phyloP scores from a whole-genome alignment of 257 asterid species.

The Thymus mandschuricus region DNA sequence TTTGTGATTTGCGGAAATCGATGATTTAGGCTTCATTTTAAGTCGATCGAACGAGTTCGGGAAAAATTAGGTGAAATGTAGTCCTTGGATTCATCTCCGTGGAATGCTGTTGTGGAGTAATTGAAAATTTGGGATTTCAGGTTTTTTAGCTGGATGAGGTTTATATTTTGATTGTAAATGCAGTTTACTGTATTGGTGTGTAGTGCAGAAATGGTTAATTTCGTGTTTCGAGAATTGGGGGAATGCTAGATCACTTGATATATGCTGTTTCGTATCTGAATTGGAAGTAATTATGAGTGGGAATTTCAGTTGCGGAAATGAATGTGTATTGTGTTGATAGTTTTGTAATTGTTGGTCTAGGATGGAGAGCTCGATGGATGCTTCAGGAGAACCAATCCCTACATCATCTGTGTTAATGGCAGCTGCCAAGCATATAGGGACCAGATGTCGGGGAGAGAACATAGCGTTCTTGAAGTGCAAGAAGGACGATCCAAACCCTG shows the following conservation, averaged over 20 bases:
- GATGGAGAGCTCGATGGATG: slow-evolving; percentile 62
- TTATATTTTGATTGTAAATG: neutral
- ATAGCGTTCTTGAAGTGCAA: slow-evolving; percentile 78
- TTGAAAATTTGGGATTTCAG: neutral
- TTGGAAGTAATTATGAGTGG: neutral
- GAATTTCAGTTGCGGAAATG: neutral
- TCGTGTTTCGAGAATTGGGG: slow-evolving; percentile 3
- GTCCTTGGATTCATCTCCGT: slow-evolving; percentile 18
- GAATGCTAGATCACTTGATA: neutral
- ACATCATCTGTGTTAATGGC: slow-evolving; percentile 73
- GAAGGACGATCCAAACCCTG: slow-evolving; percentile 82
- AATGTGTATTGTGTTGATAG: slow-evolving; percentile 4
- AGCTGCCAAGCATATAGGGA: slow-evolving; percentile 73
- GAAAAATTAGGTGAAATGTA: slow-evolving; percentile 6
- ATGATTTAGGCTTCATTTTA: neutral
- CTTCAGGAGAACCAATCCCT: slow-evolving; percentile 64
- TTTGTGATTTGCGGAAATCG: neutral
- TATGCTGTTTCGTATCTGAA: neutral
- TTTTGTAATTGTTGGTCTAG: slow-evolving; percentile 29
- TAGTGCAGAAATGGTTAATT: neutral
- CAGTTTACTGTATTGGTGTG: neutral
- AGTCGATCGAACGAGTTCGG: neutral
- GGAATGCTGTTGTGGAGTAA: slow-evolving; percentile 6
- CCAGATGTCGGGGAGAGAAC: slow-evolving; percentile 66
- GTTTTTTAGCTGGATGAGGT: neutral